These are phyloP conservation scores for Syncephalastrum sp. DNA, from an alignment of 371 early-diverging fungal species.

Conservation along the genomic window DNA sequence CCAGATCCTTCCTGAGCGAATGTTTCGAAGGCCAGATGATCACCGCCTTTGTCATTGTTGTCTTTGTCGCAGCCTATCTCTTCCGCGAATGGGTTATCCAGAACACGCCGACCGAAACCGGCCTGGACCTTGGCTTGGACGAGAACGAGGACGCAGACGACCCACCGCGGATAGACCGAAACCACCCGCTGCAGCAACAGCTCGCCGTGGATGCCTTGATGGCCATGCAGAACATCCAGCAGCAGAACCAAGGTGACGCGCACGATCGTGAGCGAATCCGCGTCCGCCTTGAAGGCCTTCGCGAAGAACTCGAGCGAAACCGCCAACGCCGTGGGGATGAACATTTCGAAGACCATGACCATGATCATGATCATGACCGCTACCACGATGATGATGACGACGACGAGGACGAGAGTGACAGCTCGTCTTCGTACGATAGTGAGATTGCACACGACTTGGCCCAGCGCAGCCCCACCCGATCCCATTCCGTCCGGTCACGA, in stretches of 20 bases:
- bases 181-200: conserved; percentile 9
- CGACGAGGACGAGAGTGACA: too few relatives aligned
- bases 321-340: not conserved
- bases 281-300: conserved; percentile 12
- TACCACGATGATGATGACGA: not conserved
- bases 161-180: not conserved
- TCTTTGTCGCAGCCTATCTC: conserved; percentile 76
- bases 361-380: not conserved
- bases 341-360: conserved; percentile 4
- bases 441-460: too few relatives aligned
- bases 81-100: conserved; percentile 88
- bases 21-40: conserved; percentile 89
- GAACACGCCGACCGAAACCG: conserved; percentile 59
- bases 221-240: conserved; percentile 8
- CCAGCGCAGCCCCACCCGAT: too few relatives aligned
- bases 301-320: conserved; percentile 10
- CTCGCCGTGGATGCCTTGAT: conserved; percentile 12
- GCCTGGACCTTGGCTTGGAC: conserved; percentile 15
- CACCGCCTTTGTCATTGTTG: conserved; percentile 69
- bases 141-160: conserved; percentile 20
- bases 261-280: conserved; percentile 9
- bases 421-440: too few relatives aligned
- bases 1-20: conserved; percentile 70
- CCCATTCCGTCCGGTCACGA: too few relatives aligned
- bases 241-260: conserved; percentile 4